Percentiles rank a stretch among this genome's conserved stretches.
These are phyloP conservation scores for Termitomyces sp. DNA, from an alignment of 768 basidiomycete species.

Conservation along the genomic window DNA sequence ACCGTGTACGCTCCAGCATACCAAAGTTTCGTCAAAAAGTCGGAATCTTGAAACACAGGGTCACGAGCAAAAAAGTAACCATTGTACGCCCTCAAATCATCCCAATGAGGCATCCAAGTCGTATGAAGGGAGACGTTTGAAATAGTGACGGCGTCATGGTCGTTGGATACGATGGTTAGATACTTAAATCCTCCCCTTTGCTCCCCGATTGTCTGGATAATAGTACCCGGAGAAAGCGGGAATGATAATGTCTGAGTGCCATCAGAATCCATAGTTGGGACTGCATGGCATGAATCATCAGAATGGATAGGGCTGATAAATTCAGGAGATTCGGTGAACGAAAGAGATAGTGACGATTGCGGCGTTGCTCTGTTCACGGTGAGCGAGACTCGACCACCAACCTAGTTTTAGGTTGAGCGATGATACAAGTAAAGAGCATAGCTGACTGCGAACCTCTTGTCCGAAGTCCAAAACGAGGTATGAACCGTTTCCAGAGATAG, in stretches of 20 bases:
- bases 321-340: conserved; percentile 44
- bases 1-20: conserved; percentile 52
- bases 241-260: conserved; percentile 26
- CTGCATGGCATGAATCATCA: conserved; percentile 30
- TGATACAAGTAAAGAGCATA: neutral
- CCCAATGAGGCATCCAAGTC: conserved; percentile 44
- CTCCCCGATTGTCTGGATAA: conserved; percentile 29
- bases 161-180: conserved; percentile 37
- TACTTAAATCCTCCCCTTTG: conserved; percentile 44
- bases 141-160: conserved; percentile 29
- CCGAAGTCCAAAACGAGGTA: conserved; percentile 35
- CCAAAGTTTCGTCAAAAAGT: conserved; percentile 47
- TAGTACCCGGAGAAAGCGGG: conserved; percentile 20
- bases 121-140: conserved; percentile 36
- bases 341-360: conserved; percentile 32
- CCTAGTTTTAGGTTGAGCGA: conserved; percentile 14
- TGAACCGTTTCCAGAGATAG: conserved; percentile 22
- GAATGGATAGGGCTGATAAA: conserved; percentile 39
- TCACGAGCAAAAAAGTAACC: conserved; percentile 43
- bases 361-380: conserved; percentile 19
- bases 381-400: conserved; percentile 27
- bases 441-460: conserved; percentile 22
- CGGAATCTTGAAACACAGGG: conserved; percentile 32
- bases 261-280: conserved; percentile 22
- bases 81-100: conserved; percentile 37